phyloP scores from a whole-genome alignment of 2,329 filamentous ascomycete genomes.

The Arthroderma uncinatum region DNA sequence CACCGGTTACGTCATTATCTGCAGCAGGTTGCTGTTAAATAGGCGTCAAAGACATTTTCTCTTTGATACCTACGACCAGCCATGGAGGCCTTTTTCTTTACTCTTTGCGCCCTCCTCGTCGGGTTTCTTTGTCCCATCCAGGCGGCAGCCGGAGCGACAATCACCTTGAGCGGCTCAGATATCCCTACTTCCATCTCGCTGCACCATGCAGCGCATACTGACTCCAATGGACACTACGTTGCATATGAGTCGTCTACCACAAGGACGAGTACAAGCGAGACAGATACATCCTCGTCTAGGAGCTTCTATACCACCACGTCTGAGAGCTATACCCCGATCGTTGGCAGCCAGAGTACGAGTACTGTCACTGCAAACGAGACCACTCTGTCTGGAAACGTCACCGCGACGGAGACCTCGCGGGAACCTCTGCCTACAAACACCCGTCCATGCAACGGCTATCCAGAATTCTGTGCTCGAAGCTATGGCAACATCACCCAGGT shows the following conservation, averaged over 20 bases:
- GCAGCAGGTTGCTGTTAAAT: neutral
- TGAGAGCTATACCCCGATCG: conserved; percentile 31
- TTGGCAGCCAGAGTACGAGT: conserved; percentile 26
- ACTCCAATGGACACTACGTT: conserved; percentile 18
- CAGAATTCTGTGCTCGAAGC: conserved; percentile 63
- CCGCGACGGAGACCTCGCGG: conserved; percentile 38
- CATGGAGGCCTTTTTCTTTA: neutral
- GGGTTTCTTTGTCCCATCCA: neutral
- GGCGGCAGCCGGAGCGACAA: neutral
- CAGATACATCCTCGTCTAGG: conserved; percentile 14
- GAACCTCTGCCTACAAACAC: conserved; percentile 52
- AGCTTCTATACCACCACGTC: conserved; percentile 25
- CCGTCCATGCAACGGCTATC: conserved; percentile 65
- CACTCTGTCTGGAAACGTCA: conserved; percentile 40
- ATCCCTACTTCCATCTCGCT: conserved; percentile 10
- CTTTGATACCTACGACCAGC: neutral
- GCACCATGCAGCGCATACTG: conserved; percentile 11
- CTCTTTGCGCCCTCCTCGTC: neutral
- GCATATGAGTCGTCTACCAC: conserved; percentile 19
- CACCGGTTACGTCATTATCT: neutral
- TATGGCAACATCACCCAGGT: conserved; percentile 76
- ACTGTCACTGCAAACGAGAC: conserved; percentile 20
- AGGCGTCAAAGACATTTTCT: neutral
- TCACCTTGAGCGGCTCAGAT: conserved; percentile 10
- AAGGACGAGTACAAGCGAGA: conserved; percentile 19